Conservation (phyloP, 805 yeast species). For the Lipomyces oligophaga region DNA sequence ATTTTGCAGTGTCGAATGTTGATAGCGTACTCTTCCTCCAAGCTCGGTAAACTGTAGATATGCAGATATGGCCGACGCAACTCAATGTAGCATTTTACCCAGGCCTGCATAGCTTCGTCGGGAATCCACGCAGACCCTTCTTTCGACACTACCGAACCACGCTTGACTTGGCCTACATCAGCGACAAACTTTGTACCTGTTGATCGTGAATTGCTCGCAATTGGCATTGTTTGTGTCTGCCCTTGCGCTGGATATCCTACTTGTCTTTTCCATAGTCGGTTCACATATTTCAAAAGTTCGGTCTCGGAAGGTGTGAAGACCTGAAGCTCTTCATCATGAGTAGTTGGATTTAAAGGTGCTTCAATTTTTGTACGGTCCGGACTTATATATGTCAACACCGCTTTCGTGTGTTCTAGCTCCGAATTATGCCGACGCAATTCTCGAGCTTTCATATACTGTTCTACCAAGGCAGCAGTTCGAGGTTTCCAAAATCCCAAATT, state of each 20-base stretch:
- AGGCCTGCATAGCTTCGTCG: conserved; percentile 20
- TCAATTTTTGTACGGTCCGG: not conserved
- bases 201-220: conserved; percentile 7
- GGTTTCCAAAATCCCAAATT: conserved; percentile 25
- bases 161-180: conserved; percentile 18
- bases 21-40: conserved; percentile 18
- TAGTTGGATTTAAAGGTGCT: not conserved
- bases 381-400: conserved; percentile 5
- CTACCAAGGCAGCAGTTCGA: conserved; percentile 16
- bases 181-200: conserved; percentile 19
- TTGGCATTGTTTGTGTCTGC: not conserved
- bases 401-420: conserved; percentile 9
- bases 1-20: conserved; percentile 21
- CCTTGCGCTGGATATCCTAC: conserved; percentile 3
- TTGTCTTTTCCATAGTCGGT: conserved; percentile 12
- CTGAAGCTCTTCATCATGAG: not conserved
- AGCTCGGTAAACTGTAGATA: conserved; percentile 7
- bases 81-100: conserved; percentile 21
- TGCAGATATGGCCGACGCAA: conserved; percentile 26
- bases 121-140: conserved; percentile 18
- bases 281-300: not conserved
- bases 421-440: not conserved
- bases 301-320: conserved; percentile 1
- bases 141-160: conserved; percentile 8
- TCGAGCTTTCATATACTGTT: conserved; percentile 6